These are phyloP conservation scores for Nakaseomyces sp. DNA, from an alignment of 1,139 yeast species.

Conservation along the genomic window DNA sequence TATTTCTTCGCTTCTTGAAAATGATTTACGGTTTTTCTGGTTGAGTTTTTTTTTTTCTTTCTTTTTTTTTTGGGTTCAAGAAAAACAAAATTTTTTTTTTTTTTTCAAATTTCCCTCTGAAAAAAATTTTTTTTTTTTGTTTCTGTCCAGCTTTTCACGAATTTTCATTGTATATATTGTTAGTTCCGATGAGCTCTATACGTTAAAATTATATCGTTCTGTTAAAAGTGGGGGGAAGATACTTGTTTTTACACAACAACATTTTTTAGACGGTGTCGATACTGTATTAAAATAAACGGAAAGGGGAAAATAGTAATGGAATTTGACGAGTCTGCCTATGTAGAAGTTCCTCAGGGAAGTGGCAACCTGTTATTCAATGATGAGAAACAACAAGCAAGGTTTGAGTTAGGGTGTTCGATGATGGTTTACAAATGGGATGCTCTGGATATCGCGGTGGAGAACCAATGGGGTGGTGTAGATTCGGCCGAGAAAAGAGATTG, in stretches of 20 bases:
- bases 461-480: conserved; percentile 92
- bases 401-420: conserved; percentile 93
- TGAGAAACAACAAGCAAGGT: conserved; percentile 66
- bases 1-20: not conserved
- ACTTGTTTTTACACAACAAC: no score
- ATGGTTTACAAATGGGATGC: conserved; percentile 84
- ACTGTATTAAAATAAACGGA: no score
- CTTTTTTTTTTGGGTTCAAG: not conserved
- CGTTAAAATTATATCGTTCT: no score
- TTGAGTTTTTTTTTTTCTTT: not conserved
- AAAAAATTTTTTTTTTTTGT: no score
- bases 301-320: not conserved
- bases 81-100: not conserved
- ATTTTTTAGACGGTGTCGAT: no score
- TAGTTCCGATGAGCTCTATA: no score
- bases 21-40: not conserved
- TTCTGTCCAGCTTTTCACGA: no score
- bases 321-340: conserved; percentile 30
- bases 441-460: conserved; percentile 84
- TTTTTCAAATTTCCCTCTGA: not conserved
- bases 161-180: no score
- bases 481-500: conserved; percentile 90
- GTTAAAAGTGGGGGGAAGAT: no score
- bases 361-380: conserved; percentile 45
- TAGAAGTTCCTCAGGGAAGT: conserved; percentile 33